Conservation (phyloP, 176 grass and related monocot genomes). For the Sorghum bicolor region DNA sequence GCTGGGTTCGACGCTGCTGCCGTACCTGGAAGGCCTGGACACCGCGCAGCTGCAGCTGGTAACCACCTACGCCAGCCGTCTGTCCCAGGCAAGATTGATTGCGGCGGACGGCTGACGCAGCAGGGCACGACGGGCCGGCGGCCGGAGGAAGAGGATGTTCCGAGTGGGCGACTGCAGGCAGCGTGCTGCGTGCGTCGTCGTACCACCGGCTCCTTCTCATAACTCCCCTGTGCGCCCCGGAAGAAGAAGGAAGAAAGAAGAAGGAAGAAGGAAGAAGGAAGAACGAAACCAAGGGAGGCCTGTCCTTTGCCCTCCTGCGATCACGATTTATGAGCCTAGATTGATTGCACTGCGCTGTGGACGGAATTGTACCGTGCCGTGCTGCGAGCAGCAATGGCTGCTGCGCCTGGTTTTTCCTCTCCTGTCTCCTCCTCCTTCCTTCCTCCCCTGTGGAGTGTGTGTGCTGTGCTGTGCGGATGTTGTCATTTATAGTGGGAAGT, state of each 20-base stretch:
- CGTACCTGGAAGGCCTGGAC: slow-evolving; percentile 38
- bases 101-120: slow-evolving; percentile 32
- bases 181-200: neutral
- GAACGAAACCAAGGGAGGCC: neutral
- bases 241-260: neutral
- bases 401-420: no score
- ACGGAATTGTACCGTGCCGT: neutral
- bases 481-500: neutral
- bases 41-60: slow-evolving; percentile 36
- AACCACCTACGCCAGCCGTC: slow-evolving; percentile 49
- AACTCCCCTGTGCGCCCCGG: neutral
- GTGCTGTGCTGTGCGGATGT: neutral
- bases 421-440: no score
- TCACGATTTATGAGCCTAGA: slow-evolving; percentile 21
- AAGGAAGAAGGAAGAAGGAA: neutral
- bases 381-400: neutral
- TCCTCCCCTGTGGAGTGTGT: neutral
- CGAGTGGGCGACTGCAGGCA: neutral
- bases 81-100: slow-evolving; percentile 51
- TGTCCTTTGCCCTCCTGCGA: neutral
- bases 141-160: neutral
- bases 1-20: slow-evolving; percentile 64
- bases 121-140: neutral
- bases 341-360: slow-evolving; percentile 6
- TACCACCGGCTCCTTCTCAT: neutral